Percentiles rank a stretch among this genome's conserved stretches.
phyloP scores from a whole-genome alignment of 139 green algal species.

The Diplosphaera chodatii region DNA sequence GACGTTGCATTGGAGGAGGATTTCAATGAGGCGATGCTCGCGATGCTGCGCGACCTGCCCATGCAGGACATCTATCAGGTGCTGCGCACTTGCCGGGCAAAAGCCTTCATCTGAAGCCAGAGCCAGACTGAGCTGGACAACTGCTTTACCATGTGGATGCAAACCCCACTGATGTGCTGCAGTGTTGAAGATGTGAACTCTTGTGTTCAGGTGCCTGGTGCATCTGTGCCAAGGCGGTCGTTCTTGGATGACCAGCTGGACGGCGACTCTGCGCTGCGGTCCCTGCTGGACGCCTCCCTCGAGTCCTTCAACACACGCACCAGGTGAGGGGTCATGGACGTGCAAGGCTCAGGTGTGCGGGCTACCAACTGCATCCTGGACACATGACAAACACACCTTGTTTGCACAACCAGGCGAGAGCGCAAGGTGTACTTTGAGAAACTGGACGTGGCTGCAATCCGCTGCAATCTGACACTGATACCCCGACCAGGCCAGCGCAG shows the following conservation, averaged over 20 bases:
- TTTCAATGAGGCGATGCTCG: constrained; percentile 38
- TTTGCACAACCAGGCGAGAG: background rate
- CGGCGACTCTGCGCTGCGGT: background rate
- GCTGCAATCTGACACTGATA: constrained; percentile 44
- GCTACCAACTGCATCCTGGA: too few relatives aligned
- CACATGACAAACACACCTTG: too few relatives aligned
- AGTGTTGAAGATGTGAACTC: too few relatives aligned
- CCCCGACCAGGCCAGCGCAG: constrained; percentile 14
- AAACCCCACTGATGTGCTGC: too few relatives aligned
- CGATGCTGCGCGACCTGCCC: constrained; percentile 22
- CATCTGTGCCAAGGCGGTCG: background rate
- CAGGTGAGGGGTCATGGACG: too few relatives aligned
- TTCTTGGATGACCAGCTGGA: background rate
- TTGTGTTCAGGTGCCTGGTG: constrained; percentile 10
- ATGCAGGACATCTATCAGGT: constrained; percentile 31
- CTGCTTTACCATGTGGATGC: too few relatives aligned
- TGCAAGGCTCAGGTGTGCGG: too few relatives aligned
- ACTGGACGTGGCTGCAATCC: constrained; percentile 30
- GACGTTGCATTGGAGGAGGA: constrained; percentile 58
- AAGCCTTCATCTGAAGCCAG: too few relatives aligned
- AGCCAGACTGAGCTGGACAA: too few relatives aligned
- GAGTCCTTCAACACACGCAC: background rate
- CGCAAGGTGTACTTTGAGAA: constrained; percentile 20
- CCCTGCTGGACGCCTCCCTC: background rate
- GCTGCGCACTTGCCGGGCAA: background rate